Evolutionary conservation across 108 stramenopile genomes (phyloP).

Genomic region (Heterococcus sp.): DNA sequence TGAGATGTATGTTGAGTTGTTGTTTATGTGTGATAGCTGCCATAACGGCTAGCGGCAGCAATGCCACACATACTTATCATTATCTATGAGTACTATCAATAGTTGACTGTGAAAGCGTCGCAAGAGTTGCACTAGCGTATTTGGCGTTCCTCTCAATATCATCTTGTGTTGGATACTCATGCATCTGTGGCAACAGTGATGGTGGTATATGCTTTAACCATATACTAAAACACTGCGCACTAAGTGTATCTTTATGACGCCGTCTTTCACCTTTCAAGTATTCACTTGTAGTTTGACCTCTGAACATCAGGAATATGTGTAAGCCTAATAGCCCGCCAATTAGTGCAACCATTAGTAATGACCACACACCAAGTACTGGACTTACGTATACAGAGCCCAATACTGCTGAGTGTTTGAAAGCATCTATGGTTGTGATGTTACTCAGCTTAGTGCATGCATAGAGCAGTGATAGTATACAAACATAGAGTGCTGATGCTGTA

Average conservation of each 20-base stretch:
- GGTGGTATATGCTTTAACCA: conserved; percentile 21
- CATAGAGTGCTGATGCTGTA: background rate
- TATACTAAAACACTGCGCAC: conserved; percentile 19
- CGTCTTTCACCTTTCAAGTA: conserved; percentile 45
- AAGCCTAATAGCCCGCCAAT: conserved; percentile 51
- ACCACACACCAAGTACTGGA: conserved; percentile 41
- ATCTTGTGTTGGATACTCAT: background rate
- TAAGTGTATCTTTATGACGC: conserved; percentile 13
- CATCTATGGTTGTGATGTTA: conserved; percentile 2
- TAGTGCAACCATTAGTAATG: conserved; percentile 42
- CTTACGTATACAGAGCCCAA: conserved; percentile 19
- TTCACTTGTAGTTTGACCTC: conserved; percentile 59
- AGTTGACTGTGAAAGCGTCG: too few relatives aligned
- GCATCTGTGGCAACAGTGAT: background rate
- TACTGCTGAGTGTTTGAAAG: background rate
- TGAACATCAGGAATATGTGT: conserved; percentile 49
- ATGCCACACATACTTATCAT: too few relatives aligned
- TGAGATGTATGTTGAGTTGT: too few relatives aligned
- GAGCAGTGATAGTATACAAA: conserved; percentile 14
- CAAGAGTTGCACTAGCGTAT: background rate
- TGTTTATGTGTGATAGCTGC: too few relatives aligned
- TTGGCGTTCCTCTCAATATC: background rate
- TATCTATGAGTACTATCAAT: too few relatives aligned
- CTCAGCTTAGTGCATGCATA: conserved; percentile 7
- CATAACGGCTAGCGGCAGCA: too few relatives aligned